Evolutionary conservation across 352 stramenopile genomes (phyloP), one percentile per base, ranked within the genome.

Genomic region (Phytophthora citrophthora): DNA sequence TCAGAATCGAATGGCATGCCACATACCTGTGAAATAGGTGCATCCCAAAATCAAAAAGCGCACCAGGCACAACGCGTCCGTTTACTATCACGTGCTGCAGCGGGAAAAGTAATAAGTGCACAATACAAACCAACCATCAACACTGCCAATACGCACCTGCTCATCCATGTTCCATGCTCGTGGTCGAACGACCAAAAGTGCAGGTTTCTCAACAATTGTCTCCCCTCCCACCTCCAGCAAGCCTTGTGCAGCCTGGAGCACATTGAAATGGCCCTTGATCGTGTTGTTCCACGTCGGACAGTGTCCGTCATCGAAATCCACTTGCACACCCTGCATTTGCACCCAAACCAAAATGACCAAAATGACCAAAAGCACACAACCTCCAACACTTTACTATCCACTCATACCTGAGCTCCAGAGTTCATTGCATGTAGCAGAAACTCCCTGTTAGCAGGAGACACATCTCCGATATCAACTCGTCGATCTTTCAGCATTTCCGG

Each of bases 111-210:
- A 8, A 24, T 54, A 1, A 64, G 9, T 15, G 39, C 46, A n/a
- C 38, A 3, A 15, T 20, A 40, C 7, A 61, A 0, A 44, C 12
- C 39, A 34, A 51, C 26, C 20, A 39, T 16, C 20, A 6, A 20
- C 16, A 53, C 16, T 40, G 24, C 10, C 11, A 10, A 29, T 10
- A 47, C 70, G 2, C 44, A 90, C 93, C 61, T 83, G 91, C 75
- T 99, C 96, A 61, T 98, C 93, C 68, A 98, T 91, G 65, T 99
- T 97, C 94, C 94, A 98, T 29, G 94, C 95, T 26, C 96, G 71
- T 18, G 90, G 96, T 26, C 96, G 91, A 36, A 98, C 80, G 41
- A 99, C 79, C n/a, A 98, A 77, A 41, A 96, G 83, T 32, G 94
- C 90, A 13, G 83, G 86, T 16, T 74, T 64, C 1, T 68, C 32